phyloP scores from a whole-genome alignment of 2,329 filamentous ascomycete genomes.

The Rutstroemia sp. region DNA sequence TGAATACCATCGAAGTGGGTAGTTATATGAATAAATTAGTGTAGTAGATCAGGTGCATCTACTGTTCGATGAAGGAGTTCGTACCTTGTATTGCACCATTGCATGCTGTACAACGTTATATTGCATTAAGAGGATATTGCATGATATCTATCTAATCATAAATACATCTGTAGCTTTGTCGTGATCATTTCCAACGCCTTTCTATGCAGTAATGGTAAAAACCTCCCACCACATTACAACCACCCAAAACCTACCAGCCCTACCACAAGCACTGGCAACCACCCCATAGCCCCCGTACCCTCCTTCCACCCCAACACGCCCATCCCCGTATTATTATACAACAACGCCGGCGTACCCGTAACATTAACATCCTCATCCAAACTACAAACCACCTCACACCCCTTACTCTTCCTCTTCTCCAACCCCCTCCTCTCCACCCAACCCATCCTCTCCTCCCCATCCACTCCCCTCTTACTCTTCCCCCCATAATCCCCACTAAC shows the following conservation, averaged over 20 bases:
- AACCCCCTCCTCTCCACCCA: slow-evolving; percentile 10
- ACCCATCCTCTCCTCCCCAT: slow-evolving; percentile 2
- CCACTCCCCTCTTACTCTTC: slow-evolving; percentile 2
- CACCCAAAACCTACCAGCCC: neutral
- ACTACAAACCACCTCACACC: slow-evolving; percentile 24
- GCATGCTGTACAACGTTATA: too few species aligned
- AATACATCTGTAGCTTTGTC: too few species aligned
- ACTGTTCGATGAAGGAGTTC: too few species aligned
- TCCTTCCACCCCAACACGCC: neutral
- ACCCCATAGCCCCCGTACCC: slow-evolving; percentile 1
- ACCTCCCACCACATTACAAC: neutral
- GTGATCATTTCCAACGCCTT: too few species aligned
- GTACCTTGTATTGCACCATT: too few species aligned
- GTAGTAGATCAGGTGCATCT: too few species aligned
- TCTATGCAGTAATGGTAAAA: too few species aligned
- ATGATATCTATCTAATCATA: too few species aligned
- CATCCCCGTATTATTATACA: slow-evolving; percentile 20
- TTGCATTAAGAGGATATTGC: too few species aligned
- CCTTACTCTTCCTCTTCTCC: slow-evolving; percentile 19
- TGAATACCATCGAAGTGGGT: too few species aligned
- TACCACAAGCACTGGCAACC: neutral
- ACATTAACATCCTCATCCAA: slow-evolving; percentile 23
- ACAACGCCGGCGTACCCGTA: slow-evolving; percentile 21
- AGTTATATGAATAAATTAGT: too few species aligned
- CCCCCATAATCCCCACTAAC: slow-evolving; percentile 19